Conservation (phyloP, 192 early-diverging fungal species). For the Thamnidium elegans region DNA sequence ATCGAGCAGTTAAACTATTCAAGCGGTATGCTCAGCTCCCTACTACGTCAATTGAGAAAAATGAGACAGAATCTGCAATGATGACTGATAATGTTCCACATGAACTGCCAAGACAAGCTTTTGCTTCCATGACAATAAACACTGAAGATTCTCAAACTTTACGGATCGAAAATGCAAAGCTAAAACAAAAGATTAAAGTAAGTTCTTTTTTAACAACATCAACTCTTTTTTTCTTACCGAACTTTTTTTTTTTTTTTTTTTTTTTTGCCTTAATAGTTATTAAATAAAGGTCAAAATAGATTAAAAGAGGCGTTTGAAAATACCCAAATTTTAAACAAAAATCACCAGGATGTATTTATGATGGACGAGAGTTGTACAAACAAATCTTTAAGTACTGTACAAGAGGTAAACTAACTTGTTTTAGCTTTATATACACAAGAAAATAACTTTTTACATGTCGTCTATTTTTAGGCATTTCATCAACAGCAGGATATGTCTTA, state of each 20-base stretch:
- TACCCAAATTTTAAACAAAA: not conserved
- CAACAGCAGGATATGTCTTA: too few species aligned
- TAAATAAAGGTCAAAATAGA: conserved; percentile 13
- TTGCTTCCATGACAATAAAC: conserved; percentile 11
- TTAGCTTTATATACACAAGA: not conserved
- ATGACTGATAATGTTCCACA: not conserved
- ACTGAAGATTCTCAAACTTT: conserved; percentile 10
- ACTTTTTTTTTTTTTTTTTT: not conserved
- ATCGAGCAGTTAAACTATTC: conserved; percentile 15
- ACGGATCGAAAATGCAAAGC: conserved; percentile 13
- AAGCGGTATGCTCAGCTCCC: conserved; percentile 18
- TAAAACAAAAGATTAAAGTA: conserved; percentile 23
- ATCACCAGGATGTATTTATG: not conserved
- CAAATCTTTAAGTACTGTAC: not conserved
- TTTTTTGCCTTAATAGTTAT: not conserved
- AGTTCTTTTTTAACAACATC: not conserved
- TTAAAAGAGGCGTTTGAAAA: conserved; percentile 24
- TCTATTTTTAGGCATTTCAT: not conserved
- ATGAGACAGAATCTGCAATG: not conserved
- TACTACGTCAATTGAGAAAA: not conserved
- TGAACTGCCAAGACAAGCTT: conserved; percentile 8
- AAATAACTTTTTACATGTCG: not conserved
- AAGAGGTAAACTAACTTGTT: not conserved
- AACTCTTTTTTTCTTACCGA: not conserved
- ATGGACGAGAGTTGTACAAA: too few species aligned